These are phyloP conservation scores for Isoetes engelmannii DNA, from an alignment of 83 land plant genomes.

Conservation along the genomic window DNA sequence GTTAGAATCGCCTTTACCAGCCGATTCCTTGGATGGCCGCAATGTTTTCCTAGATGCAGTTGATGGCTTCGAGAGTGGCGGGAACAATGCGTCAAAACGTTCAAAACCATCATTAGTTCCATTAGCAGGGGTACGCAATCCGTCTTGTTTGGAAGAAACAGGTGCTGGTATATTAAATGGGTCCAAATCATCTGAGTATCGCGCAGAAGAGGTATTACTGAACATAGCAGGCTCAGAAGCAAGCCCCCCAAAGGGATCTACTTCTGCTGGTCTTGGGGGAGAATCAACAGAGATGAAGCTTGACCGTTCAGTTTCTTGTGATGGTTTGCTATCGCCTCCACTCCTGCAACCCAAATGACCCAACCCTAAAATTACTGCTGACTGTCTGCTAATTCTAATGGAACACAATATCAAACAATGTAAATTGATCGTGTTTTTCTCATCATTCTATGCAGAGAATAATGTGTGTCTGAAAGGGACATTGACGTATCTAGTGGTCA, in stretches of 20 bases:
- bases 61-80: background rate
- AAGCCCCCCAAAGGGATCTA: constrained; percentile 22
- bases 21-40: background rate
- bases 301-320: constrained; percentile 1
- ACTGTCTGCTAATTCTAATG: no score
- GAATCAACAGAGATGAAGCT: constrained; percentile 9
- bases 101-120: background rate
- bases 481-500: no score
- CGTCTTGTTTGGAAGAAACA: background rate
- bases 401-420: no score
- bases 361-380: no score
- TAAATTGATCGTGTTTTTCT: no score
- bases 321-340: background rate
- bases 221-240: constrained; percentile 6
- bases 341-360: background rate
- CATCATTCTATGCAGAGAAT: no score
- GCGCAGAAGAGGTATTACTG: background rate
- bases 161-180: constrained; percentile 13
- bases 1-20: no score
- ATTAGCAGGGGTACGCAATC: background rate
- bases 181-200: constrained; percentile 10
- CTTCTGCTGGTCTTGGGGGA: constrained; percentile 9
- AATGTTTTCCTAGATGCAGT: background rate
- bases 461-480: no score
- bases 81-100: background rate